Conservation (phyloP, 2,329 filamentous ascomycete genomes). For the Chalaropsis thielavioides region DNA sequence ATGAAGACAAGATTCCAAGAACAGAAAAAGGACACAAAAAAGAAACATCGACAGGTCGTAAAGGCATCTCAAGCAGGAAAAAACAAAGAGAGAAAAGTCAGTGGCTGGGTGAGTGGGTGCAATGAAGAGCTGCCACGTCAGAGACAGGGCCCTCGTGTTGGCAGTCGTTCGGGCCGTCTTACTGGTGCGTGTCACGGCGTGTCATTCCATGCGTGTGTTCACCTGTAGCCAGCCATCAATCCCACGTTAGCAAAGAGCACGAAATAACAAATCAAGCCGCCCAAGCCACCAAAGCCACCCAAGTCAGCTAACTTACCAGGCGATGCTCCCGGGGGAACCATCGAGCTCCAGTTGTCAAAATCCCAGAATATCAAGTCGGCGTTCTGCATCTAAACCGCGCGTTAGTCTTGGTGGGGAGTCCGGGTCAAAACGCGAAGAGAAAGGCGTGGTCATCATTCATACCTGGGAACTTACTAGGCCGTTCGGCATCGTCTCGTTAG, state of each 20-base stretch:
- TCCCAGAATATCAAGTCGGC: constrained; percentile 14
- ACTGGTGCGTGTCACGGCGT: background rate
- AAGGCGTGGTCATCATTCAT: too few relatives aligned
- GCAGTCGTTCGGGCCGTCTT: background rate
- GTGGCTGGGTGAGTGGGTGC: too few relatives aligned
- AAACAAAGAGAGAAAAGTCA: background rate
- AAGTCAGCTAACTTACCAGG: constrained; percentile 6
- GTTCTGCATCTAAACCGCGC: constrained; percentile 4
- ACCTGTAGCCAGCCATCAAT: background rate
- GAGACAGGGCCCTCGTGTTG: too few relatives aligned
- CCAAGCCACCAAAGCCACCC: background rate
- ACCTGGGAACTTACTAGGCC: constrained; percentile 8
- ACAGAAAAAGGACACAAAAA: background rate
- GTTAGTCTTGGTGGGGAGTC: background rate
- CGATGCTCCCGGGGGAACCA: constrained; percentile 16
- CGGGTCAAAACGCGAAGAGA: background rate
- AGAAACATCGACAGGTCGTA: background rate
- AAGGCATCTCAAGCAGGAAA: background rate
- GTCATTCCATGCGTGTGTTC: background rate
- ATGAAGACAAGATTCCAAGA: background rate
- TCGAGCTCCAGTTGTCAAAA: constrained; percentile 17
- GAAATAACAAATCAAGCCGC: too few relatives aligned
- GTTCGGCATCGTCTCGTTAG: constrained; percentile 4
- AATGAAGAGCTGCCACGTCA: background rate
- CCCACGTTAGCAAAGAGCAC: background rate